phyloP scores from a whole-genome alignment of 768 basidiomycete species.

The Mycena haematopus region DNA sequence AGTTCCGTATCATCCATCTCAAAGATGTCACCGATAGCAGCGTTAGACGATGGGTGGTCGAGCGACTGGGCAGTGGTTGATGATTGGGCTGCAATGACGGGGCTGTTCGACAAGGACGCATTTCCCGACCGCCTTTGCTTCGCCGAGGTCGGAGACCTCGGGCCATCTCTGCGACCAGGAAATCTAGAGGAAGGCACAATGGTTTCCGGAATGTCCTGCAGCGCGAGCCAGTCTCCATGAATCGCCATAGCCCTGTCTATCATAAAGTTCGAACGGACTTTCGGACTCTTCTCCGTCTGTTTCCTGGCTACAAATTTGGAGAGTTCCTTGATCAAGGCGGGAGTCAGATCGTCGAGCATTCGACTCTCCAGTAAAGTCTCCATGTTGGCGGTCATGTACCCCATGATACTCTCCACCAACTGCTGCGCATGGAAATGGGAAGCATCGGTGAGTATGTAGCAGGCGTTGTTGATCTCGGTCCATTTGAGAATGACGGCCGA shows the following conservation, averaged over 20 bases:
- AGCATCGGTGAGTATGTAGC: slow-evolving; percentile 82
- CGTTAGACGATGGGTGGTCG: background rate
- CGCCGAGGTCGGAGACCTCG: slow-evolving; percentile 20
- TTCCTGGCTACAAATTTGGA: slow-evolving; percentile 58
- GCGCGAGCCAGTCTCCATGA: slow-evolving; percentile 72
- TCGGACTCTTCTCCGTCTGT: slow-evolving; percentile 72
- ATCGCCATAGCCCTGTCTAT: slow-evolving; percentile 61
- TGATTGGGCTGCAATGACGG: slow-evolving; percentile 30
- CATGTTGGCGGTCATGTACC: slow-evolving; percentile 82
- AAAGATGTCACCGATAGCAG: slow-evolving; percentile 72
- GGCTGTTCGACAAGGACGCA: slow-evolving; percentile 27
- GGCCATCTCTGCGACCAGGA: slow-evolving; percentile 31
- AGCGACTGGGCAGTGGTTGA: slow-evolving; percentile 27
- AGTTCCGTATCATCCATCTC: slow-evolving; percentile 80
- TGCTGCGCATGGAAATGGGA: slow-evolving; percentile 74
- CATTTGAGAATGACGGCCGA: slow-evolving; percentile 74
- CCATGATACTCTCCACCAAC: slow-evolving; percentile 74
- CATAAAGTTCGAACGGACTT: slow-evolving; percentile 63
- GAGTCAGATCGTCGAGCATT: slow-evolving; percentile 78
- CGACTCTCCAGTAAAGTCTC: slow-evolving; percentile 85
- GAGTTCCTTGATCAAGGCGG: slow-evolving; percentile 71
- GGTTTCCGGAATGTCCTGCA: slow-evolving; percentile 70
- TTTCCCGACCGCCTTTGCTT: slow-evolving; percentile 25
- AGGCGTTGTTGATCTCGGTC: slow-evolving; percentile 77
- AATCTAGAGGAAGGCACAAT: slow-evolving; percentile 45